Base-by-base conservation (phyloP, 306 rosid genomes). In the Mucuna pruriens region DNA sequence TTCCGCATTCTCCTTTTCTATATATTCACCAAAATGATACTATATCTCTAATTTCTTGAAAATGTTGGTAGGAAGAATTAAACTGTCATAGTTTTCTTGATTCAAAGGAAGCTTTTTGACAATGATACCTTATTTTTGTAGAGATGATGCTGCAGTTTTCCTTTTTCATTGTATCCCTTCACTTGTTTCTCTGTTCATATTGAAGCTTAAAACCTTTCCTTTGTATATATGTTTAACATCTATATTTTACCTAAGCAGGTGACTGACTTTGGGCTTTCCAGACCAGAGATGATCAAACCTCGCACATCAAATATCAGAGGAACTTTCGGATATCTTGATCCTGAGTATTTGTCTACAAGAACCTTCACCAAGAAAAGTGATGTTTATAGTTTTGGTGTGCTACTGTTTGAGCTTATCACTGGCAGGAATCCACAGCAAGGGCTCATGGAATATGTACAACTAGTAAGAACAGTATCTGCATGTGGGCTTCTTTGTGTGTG, bases 361-460 rank as follows among this genome's bases (percentile, higher is more conserved):
- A 84, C 88, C 75, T 90, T 71, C 85, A 87, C 88, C 22, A 87
- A 81, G 88, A 90, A 82, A 84, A 79, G 91, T 34, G 91, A 87
- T 40, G 91, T 90, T 38, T 90, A 85, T 81, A 87, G 93, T 74
- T 90, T 85, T 79, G 89, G 89, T 1, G 89, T 87, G 83, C 86
- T 90, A 76, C 77, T 90, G 20, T 84, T 90, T 74, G 91, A 90
- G 74, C 82, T 75, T 22, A 83, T 81, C 72, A 85, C 86, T 16
- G 85, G 88, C 15, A 84, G 86, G 78, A 87, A 79, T 78, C 88
- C 90, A 44, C 88, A 87, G 66, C 87, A 74, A 62, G 88, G 90
- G 16, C 90, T 87, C 77, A 84, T 87, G 88, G 90, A 87, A 38
- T 84, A 84, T 20, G 86, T 87, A 63, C 76, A 87, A 40, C 83